Conservation (phyloP, 2,329 filamentous ascomycete genomes). For the Xylariaceae sp. region DNA sequence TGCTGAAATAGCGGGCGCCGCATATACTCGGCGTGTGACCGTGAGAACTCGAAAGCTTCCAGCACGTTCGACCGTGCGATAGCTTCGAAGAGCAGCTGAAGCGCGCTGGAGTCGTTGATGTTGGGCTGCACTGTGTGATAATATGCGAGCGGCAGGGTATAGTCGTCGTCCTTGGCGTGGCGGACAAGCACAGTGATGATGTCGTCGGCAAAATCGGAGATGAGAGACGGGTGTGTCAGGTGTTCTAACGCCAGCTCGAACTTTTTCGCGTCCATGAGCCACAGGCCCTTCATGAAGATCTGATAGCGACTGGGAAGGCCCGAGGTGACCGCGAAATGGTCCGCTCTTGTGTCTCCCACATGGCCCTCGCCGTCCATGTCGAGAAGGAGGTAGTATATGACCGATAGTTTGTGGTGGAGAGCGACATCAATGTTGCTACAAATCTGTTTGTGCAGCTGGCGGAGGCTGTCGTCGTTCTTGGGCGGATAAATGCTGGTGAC, state of each 20-base stretch:
- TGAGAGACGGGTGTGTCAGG: constrained; percentile 72
- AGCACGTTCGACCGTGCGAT: constrained; percentile 62
- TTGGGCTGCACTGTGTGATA: constrained; percentile 71
- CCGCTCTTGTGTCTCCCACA: constrained; percentile 33
- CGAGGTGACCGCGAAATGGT: constrained; percentile 54
- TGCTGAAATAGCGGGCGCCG: constrained; percentile 62
- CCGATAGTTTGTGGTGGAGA: constrained; percentile 72
- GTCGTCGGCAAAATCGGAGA: constrained; percentile 77
- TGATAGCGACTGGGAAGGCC: constrained; percentile 71
- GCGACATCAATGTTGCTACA: constrained; percentile 55
- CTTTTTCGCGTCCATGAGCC: constrained; percentile 69
- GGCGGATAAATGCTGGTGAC: constrained; percentile 68
- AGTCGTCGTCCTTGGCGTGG: constrained; percentile 53
- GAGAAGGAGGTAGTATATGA: constrained; percentile 78
- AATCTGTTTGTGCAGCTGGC: constrained; percentile 65
- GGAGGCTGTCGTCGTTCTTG: constrained; percentile 60
- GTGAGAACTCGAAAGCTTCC: constrained; percentile 69
- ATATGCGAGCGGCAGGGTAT: constrained; percentile 67
- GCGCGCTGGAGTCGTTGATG: constrained; percentile 56
- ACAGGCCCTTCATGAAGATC: constrained; percentile 75
- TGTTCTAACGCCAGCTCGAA: constrained; percentile 68
- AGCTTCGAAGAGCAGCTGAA: constrained; percentile 64
- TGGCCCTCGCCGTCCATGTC: constrained; percentile 55
- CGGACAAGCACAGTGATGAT: constrained; percentile 66
- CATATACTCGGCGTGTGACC: constrained; percentile 55